These are phyloP conservation scores for Phaeophleospora eucalypticola DNA, from an alignment of 2,329 filamentous ascomycete genomes.

Conservation along the genomic window DNA sequence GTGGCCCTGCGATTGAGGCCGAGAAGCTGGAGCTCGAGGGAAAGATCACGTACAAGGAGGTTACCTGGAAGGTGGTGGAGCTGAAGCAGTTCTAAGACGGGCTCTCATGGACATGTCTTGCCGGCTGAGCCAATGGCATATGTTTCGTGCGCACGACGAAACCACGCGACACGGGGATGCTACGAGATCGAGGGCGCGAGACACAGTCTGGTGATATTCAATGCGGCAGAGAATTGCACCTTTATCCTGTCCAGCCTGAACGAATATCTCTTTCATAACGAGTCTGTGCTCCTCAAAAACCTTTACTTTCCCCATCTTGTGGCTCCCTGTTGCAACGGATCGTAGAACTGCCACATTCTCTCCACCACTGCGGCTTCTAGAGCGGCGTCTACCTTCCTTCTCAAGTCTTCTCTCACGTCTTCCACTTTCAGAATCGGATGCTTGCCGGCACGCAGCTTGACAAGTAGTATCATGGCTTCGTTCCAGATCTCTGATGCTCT, in stretches of 20 bases:
- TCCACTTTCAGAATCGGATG: neutral
- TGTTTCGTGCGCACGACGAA: too few relatives aligned
- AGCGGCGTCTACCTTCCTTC: neutral
- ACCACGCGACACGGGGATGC: too few relatives aligned
- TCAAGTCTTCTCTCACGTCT: neutral
- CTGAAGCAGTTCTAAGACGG: slow-evolving; percentile 10
- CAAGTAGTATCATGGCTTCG: neutral
- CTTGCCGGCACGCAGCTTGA: neutral
- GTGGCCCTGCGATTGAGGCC: slow-evolving; percentile 33
- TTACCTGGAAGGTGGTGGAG: slow-evolving; percentile 42
- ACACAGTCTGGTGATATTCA: too few relatives aligned
- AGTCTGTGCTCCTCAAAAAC: too few relatives aligned
- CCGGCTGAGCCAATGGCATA: too few relatives aligned
- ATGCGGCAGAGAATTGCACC: too few relatives aligned
- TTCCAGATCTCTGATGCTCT: neutral
- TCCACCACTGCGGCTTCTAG: neutral
- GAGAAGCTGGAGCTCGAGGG: slow-evolving; percentile 30
- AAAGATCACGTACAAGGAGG: slow-evolving; percentile 31
- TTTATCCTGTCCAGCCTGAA: too few relatives aligned
- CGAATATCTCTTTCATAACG: too few relatives aligned
- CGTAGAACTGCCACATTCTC: neutral
- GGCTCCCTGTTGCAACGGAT: neutral
- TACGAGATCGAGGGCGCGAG: too few relatives aligned
- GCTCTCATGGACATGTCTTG: too few relatives aligned
- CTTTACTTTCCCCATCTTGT: neutral